Evolutionary conservation across 192 early-diverging fungal species (phyloP).

Genomic region (Podila epigama): DNA sequence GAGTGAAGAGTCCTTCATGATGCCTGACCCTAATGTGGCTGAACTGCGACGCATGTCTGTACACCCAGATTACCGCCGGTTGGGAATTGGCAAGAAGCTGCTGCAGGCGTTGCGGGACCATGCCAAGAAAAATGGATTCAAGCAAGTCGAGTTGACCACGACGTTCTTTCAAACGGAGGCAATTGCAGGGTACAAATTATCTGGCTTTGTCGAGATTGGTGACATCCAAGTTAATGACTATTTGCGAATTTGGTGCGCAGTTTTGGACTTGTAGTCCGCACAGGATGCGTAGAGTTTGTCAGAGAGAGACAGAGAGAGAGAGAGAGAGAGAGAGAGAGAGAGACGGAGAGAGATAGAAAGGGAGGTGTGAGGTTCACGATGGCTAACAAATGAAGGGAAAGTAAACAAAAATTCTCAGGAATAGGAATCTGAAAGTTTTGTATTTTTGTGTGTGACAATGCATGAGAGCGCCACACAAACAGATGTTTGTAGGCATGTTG

Average conservation of each 20-base stretch:
- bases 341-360: too few relatives aligned
- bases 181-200: conserved; percentile 11
- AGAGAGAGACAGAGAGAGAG: too few relatives aligned
- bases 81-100: conserved; percentile 26
- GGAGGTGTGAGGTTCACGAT: too few relatives aligned
- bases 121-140: conserved; percentile 22
- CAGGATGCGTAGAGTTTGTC: conserved; percentile 8
- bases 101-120: conserved; percentile 5
- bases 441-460: too few relatives aligned
- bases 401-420: too few relatives aligned
- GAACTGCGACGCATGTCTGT: conserved; percentile 34
- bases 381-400: too few relatives aligned
- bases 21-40: background rate
- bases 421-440: too few relatives aligned
- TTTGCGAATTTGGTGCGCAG: conserved; percentile 11
- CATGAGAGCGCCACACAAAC: too few relatives aligned
- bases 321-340: too few relatives aligned
- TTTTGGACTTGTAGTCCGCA: conserved; percentile 6
- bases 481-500: too few relatives aligned
- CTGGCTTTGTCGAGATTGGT: conserved; percentile 18
- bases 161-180: conserved; percentile 12
- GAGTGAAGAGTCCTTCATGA: background rate
- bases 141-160: conserved; percentile 5
- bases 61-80: conserved; percentile 27
- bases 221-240: background rate